These are phyloP conservation scores for Serendipita sp. DNA, from an alignment of 768 basidiomycete species.

Conservation along the genomic window DNA sequence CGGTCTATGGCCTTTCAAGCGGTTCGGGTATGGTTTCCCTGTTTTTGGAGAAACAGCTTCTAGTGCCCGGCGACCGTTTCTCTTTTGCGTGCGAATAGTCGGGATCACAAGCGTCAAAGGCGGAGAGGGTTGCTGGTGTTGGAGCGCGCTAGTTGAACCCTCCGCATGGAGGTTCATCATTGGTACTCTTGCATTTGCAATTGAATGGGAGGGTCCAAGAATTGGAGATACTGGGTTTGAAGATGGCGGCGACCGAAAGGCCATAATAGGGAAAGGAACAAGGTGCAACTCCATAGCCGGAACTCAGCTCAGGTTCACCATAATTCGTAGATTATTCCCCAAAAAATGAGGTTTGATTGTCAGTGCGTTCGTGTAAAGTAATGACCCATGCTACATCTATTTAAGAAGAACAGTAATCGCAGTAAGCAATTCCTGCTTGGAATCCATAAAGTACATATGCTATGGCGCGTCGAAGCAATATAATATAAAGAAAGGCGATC, in stretches of 20 bases:
- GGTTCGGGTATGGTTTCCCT: not conserved
- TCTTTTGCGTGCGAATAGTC: not conserved
- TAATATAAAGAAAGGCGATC: too few relatives aligned
- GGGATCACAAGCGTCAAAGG: not conserved
- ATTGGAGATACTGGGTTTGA: conserved; percentile 2
- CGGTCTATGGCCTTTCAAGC: conserved; percentile 3
- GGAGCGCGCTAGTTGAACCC: not conserved
- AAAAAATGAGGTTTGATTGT: too few relatives aligned
- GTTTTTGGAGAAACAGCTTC: conserved; percentile 2
- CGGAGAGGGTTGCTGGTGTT: not conserved
- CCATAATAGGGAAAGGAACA: not conserved
- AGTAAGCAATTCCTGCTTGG: too few relatives aligned
- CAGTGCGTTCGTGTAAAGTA: too few relatives aligned
- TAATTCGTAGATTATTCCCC: too few relatives aligned
- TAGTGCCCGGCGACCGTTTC: not conserved
- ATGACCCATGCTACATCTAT: too few relatives aligned
- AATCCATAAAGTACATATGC: too few relatives aligned
- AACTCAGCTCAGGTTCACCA: too few relatives aligned
- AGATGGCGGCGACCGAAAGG: not conserved
- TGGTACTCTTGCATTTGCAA: not conserved
- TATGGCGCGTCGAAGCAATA: too few relatives aligned
- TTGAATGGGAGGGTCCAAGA: not conserved
- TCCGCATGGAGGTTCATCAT: not conserved
- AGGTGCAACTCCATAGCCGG: not conserved
- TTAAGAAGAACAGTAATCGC: too few relatives aligned